phyloP scores from a whole-genome alignment of 371 early-diverging fungal species.

The Apophysomyces ossiformis region DNA sequence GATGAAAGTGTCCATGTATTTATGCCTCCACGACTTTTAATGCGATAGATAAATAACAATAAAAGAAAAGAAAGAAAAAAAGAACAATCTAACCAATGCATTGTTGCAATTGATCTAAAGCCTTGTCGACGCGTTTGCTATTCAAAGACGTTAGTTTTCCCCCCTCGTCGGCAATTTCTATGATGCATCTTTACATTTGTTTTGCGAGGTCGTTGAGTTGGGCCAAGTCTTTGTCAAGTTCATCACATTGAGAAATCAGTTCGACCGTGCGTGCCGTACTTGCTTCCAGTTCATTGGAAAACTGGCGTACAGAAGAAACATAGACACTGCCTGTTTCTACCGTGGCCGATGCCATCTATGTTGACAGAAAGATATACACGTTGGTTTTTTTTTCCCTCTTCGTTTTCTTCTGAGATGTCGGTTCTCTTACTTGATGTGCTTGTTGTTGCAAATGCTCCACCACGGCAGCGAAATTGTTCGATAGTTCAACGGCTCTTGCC shows the following conservation, averaged over 20 bases:
- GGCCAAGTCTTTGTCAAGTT: slow-evolving; percentile 53
- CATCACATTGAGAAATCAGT: slow-evolving; percentile 50
- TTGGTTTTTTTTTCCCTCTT: neutral
- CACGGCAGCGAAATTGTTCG: neutral
- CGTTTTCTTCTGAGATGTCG: neutral
- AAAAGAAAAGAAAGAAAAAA: slow-evolving; percentile 21
- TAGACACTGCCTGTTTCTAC: slow-evolving; percentile 17
- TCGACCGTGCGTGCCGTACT: slow-evolving; percentile 43
- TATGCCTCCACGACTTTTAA: slow-evolving; percentile 52
- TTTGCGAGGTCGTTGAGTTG: slow-evolving; percentile 33
- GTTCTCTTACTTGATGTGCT: slow-evolving; percentile 14
- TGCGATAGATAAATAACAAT: slow-evolving; percentile 33
- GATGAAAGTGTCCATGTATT: slow-evolving; percentile 84
- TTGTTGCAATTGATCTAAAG: slow-evolving; percentile 22
- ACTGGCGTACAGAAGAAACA: slow-evolving; percentile 14
- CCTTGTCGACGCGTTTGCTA: slow-evolving; percentile 23
- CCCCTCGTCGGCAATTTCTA: too few relatives aligned
- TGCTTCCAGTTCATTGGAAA: slow-evolving; percentile 16
- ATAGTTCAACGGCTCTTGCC: slow-evolving; percentile 15
- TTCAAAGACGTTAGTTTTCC: neutral
- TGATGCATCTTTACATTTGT: slow-evolving; percentile 31
- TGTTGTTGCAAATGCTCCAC: slow-evolving; percentile 14
- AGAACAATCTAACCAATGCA: slow-evolving; percentile 7
- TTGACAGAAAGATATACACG: neutral
- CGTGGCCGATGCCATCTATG: slow-evolving; percentile 21